Evolutionary conservation across 2,329 filamentous ascomycete species (phyloP), one percentile per base, ranked within the genome.

Genomic region (Reticulascus tulasneorum): DNA sequence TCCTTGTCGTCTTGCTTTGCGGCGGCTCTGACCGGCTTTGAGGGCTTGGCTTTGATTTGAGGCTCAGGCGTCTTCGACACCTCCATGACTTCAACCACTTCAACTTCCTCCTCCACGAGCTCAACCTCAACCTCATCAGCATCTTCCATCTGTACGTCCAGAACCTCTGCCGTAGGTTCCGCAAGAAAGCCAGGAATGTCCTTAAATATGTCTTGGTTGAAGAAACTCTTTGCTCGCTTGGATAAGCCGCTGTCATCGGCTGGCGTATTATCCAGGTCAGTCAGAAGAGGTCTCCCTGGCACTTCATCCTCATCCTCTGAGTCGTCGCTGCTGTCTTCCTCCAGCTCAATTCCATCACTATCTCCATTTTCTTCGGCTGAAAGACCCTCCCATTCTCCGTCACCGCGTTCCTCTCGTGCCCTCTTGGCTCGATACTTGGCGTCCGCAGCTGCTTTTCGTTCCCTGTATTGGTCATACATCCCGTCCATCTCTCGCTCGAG

Each of bases 191-290:
- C 85, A 16, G 79, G 78, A 35, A 97, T 80, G 24, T 81, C 86
- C 48, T 90, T 82, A 69, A 98, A 98, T 25, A 98, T 84, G 48
- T 96, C 90, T 56, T 96, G 91, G 50, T 86, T 84, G 59, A 98
- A 98, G 66, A 98, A 98, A 42, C 84, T 76, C 9, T 83, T 77
- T 8, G 93, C 93, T 45, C 88, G 79, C 58, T 82, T 90, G 4
- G 89, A 94, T n/a, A 97, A 69, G 9, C 77, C 81, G 19, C 67
- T 68, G 7, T 64, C 60, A 10, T 71, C 67, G 23, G 66, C 63
- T 5, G 62, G 63, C 7, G 69, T 64, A 35, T 52, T 52, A 33
- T 67, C 60, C 10, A 67, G 47, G 31, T 66, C 60, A 4, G 56
- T 57, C 23, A 67, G 38, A 2, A 67, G 49, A 11, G 55, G 51